phyloP scores from a whole-genome alignment of 2,329 filamentous ascomycete genomes.

The Trichoderma hamatum region DNA sequence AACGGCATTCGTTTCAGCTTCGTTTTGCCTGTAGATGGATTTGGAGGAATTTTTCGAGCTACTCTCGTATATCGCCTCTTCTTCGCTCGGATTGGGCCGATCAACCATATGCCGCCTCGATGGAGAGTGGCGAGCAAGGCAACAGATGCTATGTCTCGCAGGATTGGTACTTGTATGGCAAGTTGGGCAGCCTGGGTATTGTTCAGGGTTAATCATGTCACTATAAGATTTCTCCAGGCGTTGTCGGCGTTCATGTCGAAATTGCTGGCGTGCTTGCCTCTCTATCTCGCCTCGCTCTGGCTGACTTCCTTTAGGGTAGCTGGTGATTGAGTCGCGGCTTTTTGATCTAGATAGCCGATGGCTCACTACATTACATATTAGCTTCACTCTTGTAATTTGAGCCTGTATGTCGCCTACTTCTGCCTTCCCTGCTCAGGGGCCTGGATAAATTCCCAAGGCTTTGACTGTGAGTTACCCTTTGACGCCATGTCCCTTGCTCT shows the following conservation, averaged over 20 bases:
- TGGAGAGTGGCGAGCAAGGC: conserved; percentile 17
- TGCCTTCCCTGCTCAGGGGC: neutral
- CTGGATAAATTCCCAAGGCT: conserved; percentile 4
- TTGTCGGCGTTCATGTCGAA: conserved; percentile 18
- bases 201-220: neutral
- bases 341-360: neutral
- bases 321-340: neutral
- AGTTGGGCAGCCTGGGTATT: conserved; percentile 7
- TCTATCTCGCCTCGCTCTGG: neutral
- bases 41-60: neutral
- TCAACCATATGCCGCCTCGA: neutral
- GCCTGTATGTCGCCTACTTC: neutral
- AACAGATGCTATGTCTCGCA: conserved; percentile 24
- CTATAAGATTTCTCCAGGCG: conserved; percentile 14
- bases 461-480: conserved; percentile 3
- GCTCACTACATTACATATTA: neutral
- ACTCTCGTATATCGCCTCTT: neutral
- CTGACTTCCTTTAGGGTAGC: neutral
- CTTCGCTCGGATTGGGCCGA: neutral
- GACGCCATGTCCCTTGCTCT: neutral
- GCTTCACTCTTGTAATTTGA: neutral
- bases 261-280: conserved; percentile 1
- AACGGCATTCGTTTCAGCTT: neutral
- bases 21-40: neutral
- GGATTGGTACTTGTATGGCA: conserved; percentile 7